Conservation (phyloP, 106 monocot species). For the Acanthochlamys bracteata region DNA sequence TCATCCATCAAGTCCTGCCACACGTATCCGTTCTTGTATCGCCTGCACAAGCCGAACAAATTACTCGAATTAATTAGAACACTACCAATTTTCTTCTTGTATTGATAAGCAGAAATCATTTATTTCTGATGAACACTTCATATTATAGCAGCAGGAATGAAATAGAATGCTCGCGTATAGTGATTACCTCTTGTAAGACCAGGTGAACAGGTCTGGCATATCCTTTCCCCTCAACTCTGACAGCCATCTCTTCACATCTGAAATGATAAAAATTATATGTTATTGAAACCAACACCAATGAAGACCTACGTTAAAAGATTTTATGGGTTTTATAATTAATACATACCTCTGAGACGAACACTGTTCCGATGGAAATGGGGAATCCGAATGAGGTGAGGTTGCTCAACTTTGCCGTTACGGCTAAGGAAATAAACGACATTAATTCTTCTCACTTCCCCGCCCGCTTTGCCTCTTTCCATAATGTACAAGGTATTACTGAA, state of each 20-base stretch:
- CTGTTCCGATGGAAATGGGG: slow-evolving; percentile 26
- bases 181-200: slow-evolving; percentile 68
- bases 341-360: slow-evolving; percentile 48
- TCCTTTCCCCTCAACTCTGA: slow-evolving; percentile 58
- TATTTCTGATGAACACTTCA: background rate
- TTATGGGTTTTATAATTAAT: background rate
- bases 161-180: background rate
- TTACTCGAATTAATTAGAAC: too few species aligned
- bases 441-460: slow-evolving; percentile 26
- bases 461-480: slow-evolving; percentile 3
- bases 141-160: background rate
- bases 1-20: slow-evolving; percentile 72
- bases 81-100: too few species aligned
- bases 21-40: slow-evolving; percentile 48
- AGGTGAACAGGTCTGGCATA: slow-evolving; percentile 42
- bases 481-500: background rate
- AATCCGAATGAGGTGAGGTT: slow-evolving; percentile 61
- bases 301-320: background rate
- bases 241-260: slow-evolving; percentile 84
- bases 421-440: slow-evolving; percentile 57
- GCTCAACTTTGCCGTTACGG: slow-evolving; percentile 41
- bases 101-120: too few species aligned
- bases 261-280: background rate
- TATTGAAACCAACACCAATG: background rate
- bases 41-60: too few species aligned